A percentile compares a stretch with the other conserved stretches of the same genome.
phyloP scores from a whole-genome alignment of 306 rosid species.

The Lotus japonicus region DNA sequence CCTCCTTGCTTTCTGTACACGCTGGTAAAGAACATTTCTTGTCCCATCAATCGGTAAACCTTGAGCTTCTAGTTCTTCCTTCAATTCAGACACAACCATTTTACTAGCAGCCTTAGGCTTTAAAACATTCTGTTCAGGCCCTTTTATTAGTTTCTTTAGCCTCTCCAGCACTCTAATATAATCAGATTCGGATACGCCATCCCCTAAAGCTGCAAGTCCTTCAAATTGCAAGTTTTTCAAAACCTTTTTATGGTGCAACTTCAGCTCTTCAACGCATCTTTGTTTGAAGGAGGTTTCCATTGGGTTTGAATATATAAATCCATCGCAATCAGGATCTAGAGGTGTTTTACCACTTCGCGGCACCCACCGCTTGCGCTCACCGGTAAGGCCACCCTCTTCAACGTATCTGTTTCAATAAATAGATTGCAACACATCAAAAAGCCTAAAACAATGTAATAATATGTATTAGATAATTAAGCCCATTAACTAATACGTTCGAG shows the following conservation, averaged over 20 bases:
- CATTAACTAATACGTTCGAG: background rate
- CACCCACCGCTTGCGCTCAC: slow-evolving; percentile 97
- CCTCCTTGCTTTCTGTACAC: slow-evolving; percentile 98
- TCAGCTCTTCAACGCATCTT: slow-evolving; percentile 74
- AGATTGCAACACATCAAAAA: slow-evolving; percentile 11
- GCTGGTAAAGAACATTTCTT: slow-evolving; percentile 96
- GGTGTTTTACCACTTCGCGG: slow-evolving; percentile 92
- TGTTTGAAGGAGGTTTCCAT: slow-evolving; percentile 92
- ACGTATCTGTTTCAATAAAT: slow-evolving; percentile 54
- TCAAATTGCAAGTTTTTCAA: slow-evolving; percentile 62
- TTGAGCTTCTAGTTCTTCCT: slow-evolving; percentile 95
- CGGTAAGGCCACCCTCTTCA: slow-evolving; percentile 93
- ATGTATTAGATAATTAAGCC: slow-evolving; percentile 5
- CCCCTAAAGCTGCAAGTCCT: slow-evolving; percentile 73
- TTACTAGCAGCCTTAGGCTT: slow-evolving; percentile 99
- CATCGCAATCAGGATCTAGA: slow-evolving; percentile 90
- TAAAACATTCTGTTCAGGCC: slow-evolving; percentile 69
- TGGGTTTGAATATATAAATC: slow-evolving; percentile 91
- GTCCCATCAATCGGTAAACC: slow-evolving; percentile 91
- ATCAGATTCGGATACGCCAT: slow-evolving; percentile 67
- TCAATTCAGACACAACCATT: slow-evolving; percentile 85
- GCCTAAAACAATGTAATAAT: background rate
- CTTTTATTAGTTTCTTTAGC: slow-evolving; percentile 77
- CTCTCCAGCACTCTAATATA: slow-evolving; percentile 69
- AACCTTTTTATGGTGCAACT: slow-evolving; percentile 59